phyloP scores from a whole-genome alignment of 257 asterid genomes.

The Lycium ferocissimum region DNA sequence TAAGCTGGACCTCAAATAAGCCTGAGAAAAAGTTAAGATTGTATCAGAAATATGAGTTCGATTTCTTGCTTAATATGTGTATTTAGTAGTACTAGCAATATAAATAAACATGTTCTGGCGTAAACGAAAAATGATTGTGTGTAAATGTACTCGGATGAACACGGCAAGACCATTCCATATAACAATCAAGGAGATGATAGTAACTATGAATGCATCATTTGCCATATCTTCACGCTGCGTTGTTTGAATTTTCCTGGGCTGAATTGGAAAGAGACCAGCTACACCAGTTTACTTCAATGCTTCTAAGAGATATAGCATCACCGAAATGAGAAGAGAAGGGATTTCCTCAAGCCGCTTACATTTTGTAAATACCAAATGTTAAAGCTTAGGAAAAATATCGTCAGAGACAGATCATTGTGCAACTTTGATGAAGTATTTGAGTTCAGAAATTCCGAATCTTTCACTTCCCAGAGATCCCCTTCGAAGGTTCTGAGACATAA shows the following conservation, averaged over 20 bases:
- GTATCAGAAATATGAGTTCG: neutral
- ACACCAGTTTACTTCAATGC: slow-evolving; percentile 6
- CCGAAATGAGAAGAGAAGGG: neutral
- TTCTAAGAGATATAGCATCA: neutral
- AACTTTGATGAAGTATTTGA: neutral
- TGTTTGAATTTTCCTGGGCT: neutral
- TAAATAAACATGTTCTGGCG: neutral
- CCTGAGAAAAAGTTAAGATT: neutral
- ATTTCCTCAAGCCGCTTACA: neutral
- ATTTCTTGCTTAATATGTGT: neutral
- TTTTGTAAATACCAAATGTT: neutral
- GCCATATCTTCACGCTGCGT: neutral
- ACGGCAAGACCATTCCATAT: neutral
- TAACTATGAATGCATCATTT: neutral
- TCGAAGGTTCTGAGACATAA: slow-evolving; percentile 26
- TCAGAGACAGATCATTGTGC: slow-evolving; percentile 9
- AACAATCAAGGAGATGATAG: neutral
- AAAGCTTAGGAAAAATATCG: neutral
- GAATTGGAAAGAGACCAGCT: neutral
- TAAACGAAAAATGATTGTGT: neutral
- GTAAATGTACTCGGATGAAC: neutral
- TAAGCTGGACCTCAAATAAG: neutral
- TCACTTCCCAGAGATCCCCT: slow-evolving; percentile 26
- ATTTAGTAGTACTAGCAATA: neutral
- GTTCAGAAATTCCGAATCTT: slow-evolving; percentile 26